Evolutionary conservation across 129 eudicot genomes (phyloP).

Genomic region (Flaveria brownii): DNA sequence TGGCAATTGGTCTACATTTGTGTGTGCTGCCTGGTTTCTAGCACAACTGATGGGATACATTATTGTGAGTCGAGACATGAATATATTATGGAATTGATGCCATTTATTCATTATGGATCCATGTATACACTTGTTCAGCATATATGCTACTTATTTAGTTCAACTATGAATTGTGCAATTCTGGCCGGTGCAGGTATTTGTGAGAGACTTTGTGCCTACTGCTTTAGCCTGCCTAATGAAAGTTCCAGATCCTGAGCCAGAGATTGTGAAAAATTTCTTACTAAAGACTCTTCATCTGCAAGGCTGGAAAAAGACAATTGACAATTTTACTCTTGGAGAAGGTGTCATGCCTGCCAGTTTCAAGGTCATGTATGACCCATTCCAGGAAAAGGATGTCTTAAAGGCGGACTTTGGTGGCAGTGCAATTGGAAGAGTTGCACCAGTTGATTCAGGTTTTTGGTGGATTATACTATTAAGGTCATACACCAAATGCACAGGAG

Average conservation of each 20-base stretch:
- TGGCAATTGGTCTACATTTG: constrained; percentile 1
- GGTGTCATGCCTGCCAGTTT: constrained; percentile 78
- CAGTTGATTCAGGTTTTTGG: constrained; percentile 78
- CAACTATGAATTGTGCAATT: constrained; percentile 12
- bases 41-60: not conserved
- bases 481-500: constrained; percentile 49
- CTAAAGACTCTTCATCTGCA: constrained; percentile 57
- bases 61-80: not conserved
- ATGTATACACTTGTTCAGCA: constrained; percentile 14
- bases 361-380: constrained; percentile 42
- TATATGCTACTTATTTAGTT: constrained; percentile 20
- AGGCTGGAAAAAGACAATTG: constrained; percentile 54
- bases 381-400: constrained; percentile 36
- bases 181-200: constrained; percentile 55
- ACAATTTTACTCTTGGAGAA: constrained; percentile 54
- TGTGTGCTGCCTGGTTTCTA: constrained; percentile 1
- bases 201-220: constrained; percentile 61
- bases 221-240: constrained; percentile 60
- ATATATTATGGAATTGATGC: not conserved
- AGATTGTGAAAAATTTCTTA: constrained; percentile 57
- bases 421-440: constrained; percentile 74
- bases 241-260: constrained; percentile 37
- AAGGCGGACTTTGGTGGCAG: constrained; percentile 54
- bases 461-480: constrained; percentile 65
- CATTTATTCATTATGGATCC: not conserved